Evolutionary conservation across 2,329 filamentous ascomycete genomes (phyloP).

Genomic region (Aspergillus chevalieri): DNA sequence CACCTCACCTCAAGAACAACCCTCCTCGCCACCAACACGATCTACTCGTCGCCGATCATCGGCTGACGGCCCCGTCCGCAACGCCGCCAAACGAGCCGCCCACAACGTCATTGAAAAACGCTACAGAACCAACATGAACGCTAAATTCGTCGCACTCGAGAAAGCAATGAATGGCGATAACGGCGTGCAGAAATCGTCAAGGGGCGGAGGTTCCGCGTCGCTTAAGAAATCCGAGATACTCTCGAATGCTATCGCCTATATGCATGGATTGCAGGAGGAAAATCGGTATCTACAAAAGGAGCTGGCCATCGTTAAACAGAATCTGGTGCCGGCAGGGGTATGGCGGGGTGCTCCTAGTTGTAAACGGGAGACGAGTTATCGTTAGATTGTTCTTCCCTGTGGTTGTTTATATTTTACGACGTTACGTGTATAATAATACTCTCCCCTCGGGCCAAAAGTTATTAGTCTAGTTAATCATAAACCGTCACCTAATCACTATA

Average conservation of each 20-base stretch:
- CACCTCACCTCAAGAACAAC: conserved; percentile 11
- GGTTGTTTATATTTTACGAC: neutral
- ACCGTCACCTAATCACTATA: no score
- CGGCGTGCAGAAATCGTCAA: conserved; percentile 17
- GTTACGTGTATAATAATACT: neutral
- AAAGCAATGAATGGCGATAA: conserved; percentile 24
- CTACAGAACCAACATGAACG: conserved; percentile 39
- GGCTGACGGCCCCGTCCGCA: conserved; percentile 16
- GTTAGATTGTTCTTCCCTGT: neutral
- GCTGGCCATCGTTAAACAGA: conserved; percentile 24
- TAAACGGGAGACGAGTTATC: conserved; percentile 2
- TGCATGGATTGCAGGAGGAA: conserved; percentile 30
- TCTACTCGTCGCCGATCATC: neutral
- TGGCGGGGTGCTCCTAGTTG: conserved; percentile 16
- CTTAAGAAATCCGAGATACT: conserved; percentile 36
- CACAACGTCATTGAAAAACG: conserved; percentile 40
- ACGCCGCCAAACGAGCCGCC: conserved; percentile 35
- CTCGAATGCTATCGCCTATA: conserved; percentile 31
- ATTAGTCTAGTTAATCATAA: neutral
- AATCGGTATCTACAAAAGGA: conserved; percentile 29
- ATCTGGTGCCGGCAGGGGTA: conserved; percentile 17
- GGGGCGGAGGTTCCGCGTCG: conserved; percentile 22
- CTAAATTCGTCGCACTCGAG: conserved; percentile 36
- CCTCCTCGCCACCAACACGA: conserved; percentile 8
- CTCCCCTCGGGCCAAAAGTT: neutral